A percentile compares a stretch with the other conserved stretches of the same genome.
phyloP scores from a whole-genome alignment of 2,329 filamentous ascomycete species.

The Aureobasidium sp. region DNA sequence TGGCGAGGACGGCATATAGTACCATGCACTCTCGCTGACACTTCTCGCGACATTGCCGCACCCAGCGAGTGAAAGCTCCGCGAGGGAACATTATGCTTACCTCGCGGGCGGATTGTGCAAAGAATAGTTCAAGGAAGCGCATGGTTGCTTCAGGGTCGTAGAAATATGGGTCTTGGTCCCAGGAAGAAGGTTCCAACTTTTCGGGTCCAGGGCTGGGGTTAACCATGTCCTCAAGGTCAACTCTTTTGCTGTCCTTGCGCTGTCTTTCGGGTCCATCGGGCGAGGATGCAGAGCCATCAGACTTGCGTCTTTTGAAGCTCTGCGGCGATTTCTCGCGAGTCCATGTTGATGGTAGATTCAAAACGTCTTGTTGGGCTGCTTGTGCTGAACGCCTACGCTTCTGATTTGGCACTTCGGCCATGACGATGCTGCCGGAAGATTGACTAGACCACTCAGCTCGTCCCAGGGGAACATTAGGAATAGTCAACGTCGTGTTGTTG shows the following conservation, averaged over 20 bases:
- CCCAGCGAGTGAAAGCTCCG: constrained; percentile 49
- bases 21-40: constrained; percentile 48
- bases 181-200: constrained; percentile 30
- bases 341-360: constrained; percentile 14
- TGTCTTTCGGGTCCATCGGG: constrained; percentile 3
- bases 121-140: constrained; percentile 50
- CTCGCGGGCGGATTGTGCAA: constrained; percentile 49
- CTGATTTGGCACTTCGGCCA: background rate
- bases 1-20: constrained; percentile 52
- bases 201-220: constrained; percentile 21
- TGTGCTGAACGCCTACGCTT: constrained; percentile 15
- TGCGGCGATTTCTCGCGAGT: background rate
- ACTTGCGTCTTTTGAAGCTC: constrained; percentile 5
- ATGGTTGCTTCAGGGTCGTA: constrained; percentile 43
- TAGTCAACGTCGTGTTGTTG: background rate
- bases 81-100: constrained; percentile 52
- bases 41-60: constrained; percentile 39
- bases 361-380: constrained; percentile 14
- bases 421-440: background rate
- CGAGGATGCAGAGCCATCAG: constrained; percentile 3
- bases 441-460: constrained; percentile 10
- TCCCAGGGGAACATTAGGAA: background rate
- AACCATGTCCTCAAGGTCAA: constrained; percentile 14
- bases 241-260: constrained; percentile 15
- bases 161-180: constrained; percentile 49